Conservation (phyloP, 495 filamentous ascomycete genomes). For the Cenococcum geophilum region DNA sequence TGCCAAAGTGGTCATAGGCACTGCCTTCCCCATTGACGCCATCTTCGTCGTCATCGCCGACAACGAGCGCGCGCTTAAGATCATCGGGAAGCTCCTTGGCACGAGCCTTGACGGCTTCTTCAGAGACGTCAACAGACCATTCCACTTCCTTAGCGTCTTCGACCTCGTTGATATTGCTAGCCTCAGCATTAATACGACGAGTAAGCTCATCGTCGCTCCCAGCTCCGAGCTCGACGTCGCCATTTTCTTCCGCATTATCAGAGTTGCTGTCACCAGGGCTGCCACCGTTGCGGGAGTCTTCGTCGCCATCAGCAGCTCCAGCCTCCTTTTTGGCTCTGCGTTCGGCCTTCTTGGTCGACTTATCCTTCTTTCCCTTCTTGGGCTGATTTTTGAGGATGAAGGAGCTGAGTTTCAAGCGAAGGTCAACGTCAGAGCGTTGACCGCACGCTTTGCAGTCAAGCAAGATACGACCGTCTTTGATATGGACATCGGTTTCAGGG, state of each 20-base stretch:
- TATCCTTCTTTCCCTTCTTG: slow-evolving; percentile 95
- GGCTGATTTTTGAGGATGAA: slow-evolving; percentile 96
- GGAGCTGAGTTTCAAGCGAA: slow-evolving; percentile 89
- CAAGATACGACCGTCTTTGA: slow-evolving; percentile 83
- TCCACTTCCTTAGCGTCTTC: slow-evolving; percentile 72
- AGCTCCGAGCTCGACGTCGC: slow-evolving; percentile 63
- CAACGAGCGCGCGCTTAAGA: slow-evolving; percentile 79
- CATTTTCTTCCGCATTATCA: slow-evolving; percentile 66
- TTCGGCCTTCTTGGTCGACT: slow-evolving; percentile 75
- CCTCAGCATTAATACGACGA: slow-evolving; percentile 77
- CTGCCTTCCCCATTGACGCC: slow-evolving; percentile 69
- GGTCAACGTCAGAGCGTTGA: slow-evolving; percentile 81
- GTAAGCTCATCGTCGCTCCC: slow-evolving; percentile 90
- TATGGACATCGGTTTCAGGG: slow-evolving; percentile 89
- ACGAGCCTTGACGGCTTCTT: slow-evolving; percentile 89
- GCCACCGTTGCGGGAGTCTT: slow-evolving; percentile 52
- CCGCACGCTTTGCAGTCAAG: slow-evolving; percentile 99
- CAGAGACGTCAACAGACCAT: slow-evolving; percentile 93
- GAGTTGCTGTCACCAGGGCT: slow-evolving; percentile 71
- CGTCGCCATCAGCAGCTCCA: slow-evolving; percentile 46
- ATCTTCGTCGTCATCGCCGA: slow-evolving; percentile 80
- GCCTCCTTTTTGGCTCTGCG: slow-evolving; percentile 61
- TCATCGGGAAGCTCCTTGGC: slow-evolving; percentile 83
- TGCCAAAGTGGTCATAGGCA: slow-evolving; percentile 85
- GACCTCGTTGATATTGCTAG: slow-evolving; percentile 62